Evolutionary conservation across 306 rosid genomes (phyloP), one percentile per base, ranked within the genome.

Genomic region (Vicia sativa): DNA sequence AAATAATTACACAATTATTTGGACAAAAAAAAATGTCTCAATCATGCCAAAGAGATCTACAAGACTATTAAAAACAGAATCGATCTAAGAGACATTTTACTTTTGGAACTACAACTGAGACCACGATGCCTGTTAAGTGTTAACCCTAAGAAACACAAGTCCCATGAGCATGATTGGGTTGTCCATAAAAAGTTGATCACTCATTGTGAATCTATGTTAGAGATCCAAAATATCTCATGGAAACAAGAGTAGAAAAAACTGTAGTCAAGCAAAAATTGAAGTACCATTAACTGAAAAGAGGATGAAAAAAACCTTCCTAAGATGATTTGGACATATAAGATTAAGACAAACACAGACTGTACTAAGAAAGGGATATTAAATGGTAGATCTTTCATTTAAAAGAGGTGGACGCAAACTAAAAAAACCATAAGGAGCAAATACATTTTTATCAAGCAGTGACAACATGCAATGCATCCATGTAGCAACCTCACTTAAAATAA

Each of bases 21-120:
- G 9, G 11, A 46, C 16, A 8, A 15, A 45, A 46, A 46, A 15
- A 7, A 15, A 7, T 4, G 54, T 8, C 18, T 48, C 23, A 46
- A 48, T 13, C 54, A 48, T 48, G 6, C 25, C 21, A 48, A 15
- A 48, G 54, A 73, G 55, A 71, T 75, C 60, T 76, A 66, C 79
- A 41, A 69, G 43, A 77, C 11, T 16, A 2, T 15, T 39, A 19
- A 61, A 48, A 18, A 45, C 52, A 45, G 7, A 5, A 45, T 14
- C 21, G 19, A 45, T 45, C 52, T 45, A 14, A n/a, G 54, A 48
- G 23, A 46, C 54, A 46, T 49, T 49, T 49, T 18, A 49, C 26
- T 15, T 49, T 49, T 49, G 55, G 28, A 49, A 49, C 28, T 49
- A 18, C 55, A 49, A 18, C 12, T 15, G 25, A 49, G 55, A 49